Base-by-base conservation (phyloP, 768 basidiomycete genomes). In the Lactifluus subvellereus region DNA sequence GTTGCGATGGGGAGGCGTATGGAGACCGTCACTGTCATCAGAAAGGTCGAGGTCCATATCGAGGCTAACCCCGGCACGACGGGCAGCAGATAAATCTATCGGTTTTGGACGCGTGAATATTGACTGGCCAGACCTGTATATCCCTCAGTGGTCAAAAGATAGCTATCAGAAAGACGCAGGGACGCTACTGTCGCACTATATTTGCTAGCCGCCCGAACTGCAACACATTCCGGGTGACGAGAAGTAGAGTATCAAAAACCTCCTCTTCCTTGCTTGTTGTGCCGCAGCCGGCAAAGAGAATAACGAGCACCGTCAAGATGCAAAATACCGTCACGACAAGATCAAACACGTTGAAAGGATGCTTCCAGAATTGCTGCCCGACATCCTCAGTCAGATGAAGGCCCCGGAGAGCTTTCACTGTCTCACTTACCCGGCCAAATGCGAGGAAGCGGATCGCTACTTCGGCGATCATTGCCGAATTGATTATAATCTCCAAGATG, bases 321-420 rank as follows among this genome's bases (percentile, higher is more conserved):
- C 96, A 98, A 76, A 99, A 91, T 33, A 83, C 67, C 2, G 97
- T 98, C 49, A 99, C 80, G 54, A 90, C 82, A 16, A 97, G 80
- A 72, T 98, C 95, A 69, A 95, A 79, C 37, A 91, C 77, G 72
- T 98, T 98, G 77, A 92, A 94, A 11, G 87, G 86, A n/a, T 91
- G 91, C 72, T 84, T 89, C 92, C 92, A 95, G 78, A 97, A 97
- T 92, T 94, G 90, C 94, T 95, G 72, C 45, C 57, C 61, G 43
- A 22, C 56, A 18, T 45, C 42, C 6, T 49, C 47, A 61, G 58
- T 48, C 47, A 64, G 54, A 42, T 38, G 14, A 20, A n/a, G 18
- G 16, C 16, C 22, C 38, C 22, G 30, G 22, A 20, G 37, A 5
- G 11, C 33, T n/a, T 10, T 27, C n/a, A 47, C 20, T 35, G 20